phyloP scores from a whole-genome alignment of 1,284 basidiomycete species.

The Naganishia cerealis region DNA sequence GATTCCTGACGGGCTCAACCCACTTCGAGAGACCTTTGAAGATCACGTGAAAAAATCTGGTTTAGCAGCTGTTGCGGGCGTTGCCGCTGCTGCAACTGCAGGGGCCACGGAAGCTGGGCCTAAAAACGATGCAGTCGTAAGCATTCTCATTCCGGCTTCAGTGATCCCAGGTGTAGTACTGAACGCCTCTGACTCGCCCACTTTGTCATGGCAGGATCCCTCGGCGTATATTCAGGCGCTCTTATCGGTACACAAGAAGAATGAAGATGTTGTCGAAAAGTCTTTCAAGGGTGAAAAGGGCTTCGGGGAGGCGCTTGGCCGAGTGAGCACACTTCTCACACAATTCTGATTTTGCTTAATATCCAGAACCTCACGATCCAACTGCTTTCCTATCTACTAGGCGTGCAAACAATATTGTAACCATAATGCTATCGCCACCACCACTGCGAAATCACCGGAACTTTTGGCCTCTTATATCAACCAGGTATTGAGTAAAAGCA shows the following conservation, averaged over 20 bases:
- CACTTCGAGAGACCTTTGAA: conserved; percentile 88
- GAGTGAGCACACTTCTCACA: conserved; percentile 19
- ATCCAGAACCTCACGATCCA: background rate
- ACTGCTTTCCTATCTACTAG: conserved; percentile 55
- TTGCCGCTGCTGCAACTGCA: conserved; percentile 46
- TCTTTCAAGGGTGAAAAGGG: conserved; percentile 93
- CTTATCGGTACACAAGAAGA: conserved; percentile 87
- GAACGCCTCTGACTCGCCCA: background rate
- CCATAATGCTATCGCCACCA: conserved; percentile 83
- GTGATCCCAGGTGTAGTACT: background rate
- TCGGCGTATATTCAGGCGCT: conserved; percentile 93
- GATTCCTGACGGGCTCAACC: conserved; percentile 86
- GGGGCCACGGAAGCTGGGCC: conserved; percentile 59
- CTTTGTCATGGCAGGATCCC: conserved; percentile 58
- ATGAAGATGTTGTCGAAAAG: conserved; percentile 81
- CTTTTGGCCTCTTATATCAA: conserved; percentile 92
- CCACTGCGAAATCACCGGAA: conserved; percentile 88
- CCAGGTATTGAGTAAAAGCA: conserved; percentile 86
- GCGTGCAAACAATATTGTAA: conserved; percentile 97
- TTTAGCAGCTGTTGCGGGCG: conserved; percentile 76
- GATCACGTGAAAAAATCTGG: conserved; percentile 90
- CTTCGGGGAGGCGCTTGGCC: conserved; percentile 88
- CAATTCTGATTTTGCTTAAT: background rate
- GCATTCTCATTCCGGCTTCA: background rate
- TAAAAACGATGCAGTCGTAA: conserved; percentile 16